These are phyloP conservation scores for Wickerhamiella domercqiae DNA, from an alignment of 805 yeast genomes.

Conservation along the genomic window DNA sequence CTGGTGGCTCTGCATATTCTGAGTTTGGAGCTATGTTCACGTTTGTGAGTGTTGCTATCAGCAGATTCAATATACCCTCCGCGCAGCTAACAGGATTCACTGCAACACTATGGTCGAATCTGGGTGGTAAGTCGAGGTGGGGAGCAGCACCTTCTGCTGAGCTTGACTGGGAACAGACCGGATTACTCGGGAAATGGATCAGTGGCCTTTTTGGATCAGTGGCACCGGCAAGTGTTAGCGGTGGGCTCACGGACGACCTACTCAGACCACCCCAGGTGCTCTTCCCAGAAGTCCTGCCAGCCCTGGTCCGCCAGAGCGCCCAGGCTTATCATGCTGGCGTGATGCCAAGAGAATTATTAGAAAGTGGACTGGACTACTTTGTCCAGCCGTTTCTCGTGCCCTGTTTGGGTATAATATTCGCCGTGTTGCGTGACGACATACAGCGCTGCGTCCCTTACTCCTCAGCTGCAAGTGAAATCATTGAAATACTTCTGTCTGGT, in stretches of 20 bases:
- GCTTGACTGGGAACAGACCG: conserved; percentile 11
- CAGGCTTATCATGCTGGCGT: conserved; percentile 40
- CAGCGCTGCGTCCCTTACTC: conserved; percentile 10
- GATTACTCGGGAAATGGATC: conserved; percentile 53
- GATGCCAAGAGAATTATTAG: conserved; percentile 43
- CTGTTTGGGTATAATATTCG: conserved; percentile 39
- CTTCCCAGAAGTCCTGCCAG: conserved; percentile 46
- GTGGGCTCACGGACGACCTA: conserved; percentile 48
- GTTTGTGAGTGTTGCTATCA: neutral
- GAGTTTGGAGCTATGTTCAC: neutral
- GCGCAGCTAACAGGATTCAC: neutral
- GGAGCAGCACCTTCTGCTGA: neutral
- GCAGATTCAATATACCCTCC: neutral
- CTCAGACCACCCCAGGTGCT: conserved; percentile 56
- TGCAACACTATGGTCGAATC: neutral
- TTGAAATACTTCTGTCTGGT: neutral
- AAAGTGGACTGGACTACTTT: conserved; percentile 75
- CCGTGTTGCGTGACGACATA: conserved; percentile 33
- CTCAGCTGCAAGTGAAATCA: conserved; percentile 8
- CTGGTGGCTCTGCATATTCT: neutral
- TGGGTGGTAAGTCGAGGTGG: no score
- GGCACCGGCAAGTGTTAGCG: conserved; percentile 54
- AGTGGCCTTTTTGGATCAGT: conserved; percentile 40
- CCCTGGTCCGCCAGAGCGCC: conserved; percentile 57
- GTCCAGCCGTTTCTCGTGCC: conserved; percentile 60